These are phyloP conservation scores for Nannizziopsis barbatae DNA, from an alignment of 2,329 filamentous ascomycete genomes.

Conservation along the genomic window DNA sequence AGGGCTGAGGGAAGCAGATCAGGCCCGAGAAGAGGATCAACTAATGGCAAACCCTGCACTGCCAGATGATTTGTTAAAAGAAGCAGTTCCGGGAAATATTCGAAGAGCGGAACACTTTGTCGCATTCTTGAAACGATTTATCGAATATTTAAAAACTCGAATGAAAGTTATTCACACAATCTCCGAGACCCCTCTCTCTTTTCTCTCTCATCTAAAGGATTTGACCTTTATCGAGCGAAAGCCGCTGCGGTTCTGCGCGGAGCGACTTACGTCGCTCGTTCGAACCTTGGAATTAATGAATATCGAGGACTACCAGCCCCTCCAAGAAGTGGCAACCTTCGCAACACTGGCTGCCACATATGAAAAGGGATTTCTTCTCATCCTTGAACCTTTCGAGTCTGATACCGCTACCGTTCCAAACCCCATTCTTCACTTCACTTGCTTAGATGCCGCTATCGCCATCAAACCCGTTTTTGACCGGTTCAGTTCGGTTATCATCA, in stretches of 20 bases:
- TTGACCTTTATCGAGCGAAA: conserved; percentile 98
- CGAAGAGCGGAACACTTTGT: conserved; percentile 91
- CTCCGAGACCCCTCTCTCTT: conserved; percentile 90
- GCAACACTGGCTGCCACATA: conserved; percentile 93
- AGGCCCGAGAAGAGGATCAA: conserved; percentile 81
- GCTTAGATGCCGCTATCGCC: conserved; percentile 90
- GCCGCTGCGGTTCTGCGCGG: conserved; percentile 81
- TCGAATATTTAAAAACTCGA: conserved; percentile 92
- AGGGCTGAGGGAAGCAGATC: conserved; percentile 75
- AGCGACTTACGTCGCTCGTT: conserved; percentile 85
- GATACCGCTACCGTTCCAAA: conserved; percentile 93
- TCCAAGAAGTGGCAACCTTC: conserved; percentile 96
- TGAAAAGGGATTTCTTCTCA: conserved; percentile 89
- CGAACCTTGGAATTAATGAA: conserved; percentile 91
- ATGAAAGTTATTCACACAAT: conserved; percentile 99
- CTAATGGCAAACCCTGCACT: conserved; percentile 96
- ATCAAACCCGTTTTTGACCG: conserved; percentile 96
- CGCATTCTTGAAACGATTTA: conserved; percentile 87
- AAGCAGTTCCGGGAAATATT: conserved; percentile 94
- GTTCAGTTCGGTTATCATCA: conserved; percentile 97
- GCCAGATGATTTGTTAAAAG: conserved; percentile 85
- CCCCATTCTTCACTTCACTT: conserved; percentile 92
- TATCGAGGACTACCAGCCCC: conserved; percentile 92
- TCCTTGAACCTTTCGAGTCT: conserved; percentile 93
- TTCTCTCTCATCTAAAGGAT: conserved; percentile 83